Conservation (phyloP, 2,329 filamentous ascomycete genomes). For the Neofusicoccum parvum region DNA sequence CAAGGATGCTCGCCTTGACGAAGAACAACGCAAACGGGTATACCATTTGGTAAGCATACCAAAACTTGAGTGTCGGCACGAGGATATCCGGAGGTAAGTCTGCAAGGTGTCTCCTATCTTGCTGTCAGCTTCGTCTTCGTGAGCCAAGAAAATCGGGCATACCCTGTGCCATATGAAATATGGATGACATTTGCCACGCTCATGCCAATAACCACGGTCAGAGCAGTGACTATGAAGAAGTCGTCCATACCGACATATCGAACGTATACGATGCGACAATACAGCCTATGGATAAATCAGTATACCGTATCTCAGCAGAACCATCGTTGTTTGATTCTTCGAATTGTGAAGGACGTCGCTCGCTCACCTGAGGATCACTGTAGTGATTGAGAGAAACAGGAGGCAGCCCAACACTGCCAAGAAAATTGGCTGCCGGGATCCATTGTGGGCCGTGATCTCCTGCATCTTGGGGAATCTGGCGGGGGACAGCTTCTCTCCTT, state of each 20-base stretch:
- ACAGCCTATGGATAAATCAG: neutral
- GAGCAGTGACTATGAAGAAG: slow-evolving; percentile 26
- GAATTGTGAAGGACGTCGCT: neutral
- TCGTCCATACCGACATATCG: slow-evolving; percentile 27
- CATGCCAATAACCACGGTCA: slow-evolving; percentile 21
- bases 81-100: slow-evolving; percentile 25
- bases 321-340: neutral
- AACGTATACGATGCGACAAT: slow-evolving; percentile 23
- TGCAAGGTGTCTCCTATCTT: slow-evolving; percentile 22
- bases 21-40: slow-evolving; percentile 30
- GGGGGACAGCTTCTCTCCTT: neutral
- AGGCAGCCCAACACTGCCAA: slow-evolving; percentile 24
- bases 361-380: slow-evolving; percentile 22
- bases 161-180: slow-evolving; percentile 26
- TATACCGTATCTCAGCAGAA: too few species aligned
- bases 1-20: slow-evolving; percentile 30
- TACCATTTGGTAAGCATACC: slow-evolving; percentile 31
- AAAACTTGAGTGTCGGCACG: slow-evolving; percentile 28
- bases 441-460: slow-evolving; percentile 25
- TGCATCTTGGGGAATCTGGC: slow-evolving; percentile 14
- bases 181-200: slow-evolving; percentile 23
- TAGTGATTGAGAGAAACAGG: slow-evolving; percentile 23
- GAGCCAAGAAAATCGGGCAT: neutral
- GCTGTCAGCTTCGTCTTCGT: neutral
- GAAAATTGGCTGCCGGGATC: slow-evolving; percentile 29